Evolutionary conservation across 2,329 filamentous ascomycete species (phyloP), one percentile per base, ranked within the genome.

Genomic region (Arachnopeziza araneosa): DNA sequence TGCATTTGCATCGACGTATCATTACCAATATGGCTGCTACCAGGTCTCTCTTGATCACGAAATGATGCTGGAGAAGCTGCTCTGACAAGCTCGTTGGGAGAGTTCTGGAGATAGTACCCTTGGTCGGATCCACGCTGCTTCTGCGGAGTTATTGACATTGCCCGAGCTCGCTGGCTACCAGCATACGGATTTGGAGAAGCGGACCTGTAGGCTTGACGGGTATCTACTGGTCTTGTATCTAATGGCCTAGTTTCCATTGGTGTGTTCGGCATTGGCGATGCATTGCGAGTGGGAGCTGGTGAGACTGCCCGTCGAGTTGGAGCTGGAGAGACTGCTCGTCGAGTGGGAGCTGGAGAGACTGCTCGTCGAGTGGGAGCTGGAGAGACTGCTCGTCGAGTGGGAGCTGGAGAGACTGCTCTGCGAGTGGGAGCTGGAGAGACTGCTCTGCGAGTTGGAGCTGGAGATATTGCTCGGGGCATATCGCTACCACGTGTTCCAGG

Each of bases 1-100:
- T 91, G 88, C 60, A 91, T 78, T 73, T 90, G 87, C 60, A 91
- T 78, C 48, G 88, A 83, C 85, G 90, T 89, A 72, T 68, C 72
- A 55, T 66, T 68, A 44, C 59, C 64, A 17, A 68, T 60, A 36
- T 70, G 67, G 52, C 58, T 81, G 70, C 81, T 83, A 59, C 75
- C 74, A 23, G 83, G 82, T 8, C 82, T 79, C 75, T 67, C 83
- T 75, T 70, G 64, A 10, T 69, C 36, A 14, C 68, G 65, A 55
- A 68, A 72, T 52, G 71, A 67, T 24, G 68, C 70, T 56, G 81
- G 79, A 1, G 83, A 77, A 74, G 63, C 73, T 73, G 58, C 75
- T 73, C 71, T 80, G 79, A 63, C 78, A 56, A 67, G 63, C 32
- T 71, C 68, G 69, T 67, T 78, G 79, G 19, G 80, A 73, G 3